These are phyloP conservation scores for Dalbergia cochinchinensis DNA, from an alignment of 306 rosid genomes.

Conservation along the genomic window DNA sequence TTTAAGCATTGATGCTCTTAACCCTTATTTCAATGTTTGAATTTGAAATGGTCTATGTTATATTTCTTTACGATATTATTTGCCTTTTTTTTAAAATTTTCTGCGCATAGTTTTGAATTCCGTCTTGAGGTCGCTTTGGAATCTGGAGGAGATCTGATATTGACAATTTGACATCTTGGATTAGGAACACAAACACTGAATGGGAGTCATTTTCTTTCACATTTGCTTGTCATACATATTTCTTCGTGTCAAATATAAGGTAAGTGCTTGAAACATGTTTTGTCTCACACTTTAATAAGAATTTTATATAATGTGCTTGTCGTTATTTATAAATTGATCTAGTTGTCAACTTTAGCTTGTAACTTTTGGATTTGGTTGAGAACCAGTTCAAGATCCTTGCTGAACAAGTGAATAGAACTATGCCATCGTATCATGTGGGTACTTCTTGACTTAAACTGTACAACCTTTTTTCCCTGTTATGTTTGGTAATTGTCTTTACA, in stretches of 20 bases:
- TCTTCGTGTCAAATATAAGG: conserved; percentile 94
- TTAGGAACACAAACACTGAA: conserved; percentile 82
- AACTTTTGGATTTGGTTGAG: conserved; percentile 36
- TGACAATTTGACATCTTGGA: conserved; percentile 73
- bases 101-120: conserved; percentile 74
- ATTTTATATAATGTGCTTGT: conserved; percentile 1
- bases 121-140: conserved; percentile 89
- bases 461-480: conserved; percentile 8
- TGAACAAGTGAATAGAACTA: conserved; percentile 12
- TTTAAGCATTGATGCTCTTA: no score
- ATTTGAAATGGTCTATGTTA: no score
- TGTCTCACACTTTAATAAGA: conserved; percentile 17
- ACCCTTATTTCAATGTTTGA: conserved; percentile 4
- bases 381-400: conserved; percentile 6
- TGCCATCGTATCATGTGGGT: conserved; percentile 13
- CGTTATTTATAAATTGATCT: not conserved
- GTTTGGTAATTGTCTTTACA: not conserved
- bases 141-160: conserved; percentile 85
- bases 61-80: conserved; percentile 31
- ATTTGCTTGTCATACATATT: conserved; percentile 93
- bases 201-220: conserved; percentile 94
- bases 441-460: not conserved
- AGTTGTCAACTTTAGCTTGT: conserved; percentile 13
- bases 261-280: conserved; percentile 42
- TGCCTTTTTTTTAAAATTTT: conserved; percentile 35